Base-by-base conservation (phyloP, 192 early-diverging fungal genomes). In the Coemansia sp. region DNA sequence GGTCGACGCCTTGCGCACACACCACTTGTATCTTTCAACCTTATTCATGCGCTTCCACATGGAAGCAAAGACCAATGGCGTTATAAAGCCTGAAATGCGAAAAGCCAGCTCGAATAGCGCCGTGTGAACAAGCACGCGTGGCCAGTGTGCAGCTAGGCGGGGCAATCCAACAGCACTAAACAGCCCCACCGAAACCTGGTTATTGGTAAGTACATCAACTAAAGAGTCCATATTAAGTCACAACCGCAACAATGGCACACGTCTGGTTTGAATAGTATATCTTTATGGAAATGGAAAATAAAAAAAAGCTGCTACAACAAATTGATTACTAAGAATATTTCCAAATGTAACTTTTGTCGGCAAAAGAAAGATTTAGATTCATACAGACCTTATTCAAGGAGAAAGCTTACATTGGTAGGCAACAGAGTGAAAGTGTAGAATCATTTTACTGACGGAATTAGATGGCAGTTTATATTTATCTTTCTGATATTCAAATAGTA, bases 1-100 rank as follows among this genome's bases (percentile, higher is more conserved):
- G 10, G 81, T 83, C 0, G 94, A 94, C n/a, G 89, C 89, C 40
- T 89, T 84, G 75, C 94, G 93, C 21, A 97, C 84, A 67, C 79
- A 71, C 88, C 89, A 92, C 72, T 92, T 88, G 67, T 87, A 74
- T 61, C 67, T 64, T 45, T 86, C 81, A 11, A 77, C 50, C 8
- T 86, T 86, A 50, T 80, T 79, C 32, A 93, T 72, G 43, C 76
- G 85, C 9, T 71, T 81, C 71, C 88, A 93, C 12, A 85, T 87
- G 7, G 67, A 75, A 37, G 89, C 85, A 63, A 92, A 89, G 0
- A 93, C 13, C 42, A 83, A 10, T 0, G 88, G 84, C 16, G 87
- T 83, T 39, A 92, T 19, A 10, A 84, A 13, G 11, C 79, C 72
- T 12, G 86, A 86, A 39, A 87, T 40, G 39, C 75, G 84, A 56